Conservation (phyloP, 1,284 basidiomycete genomes). For the Heterobasidion parviporum region DNA sequence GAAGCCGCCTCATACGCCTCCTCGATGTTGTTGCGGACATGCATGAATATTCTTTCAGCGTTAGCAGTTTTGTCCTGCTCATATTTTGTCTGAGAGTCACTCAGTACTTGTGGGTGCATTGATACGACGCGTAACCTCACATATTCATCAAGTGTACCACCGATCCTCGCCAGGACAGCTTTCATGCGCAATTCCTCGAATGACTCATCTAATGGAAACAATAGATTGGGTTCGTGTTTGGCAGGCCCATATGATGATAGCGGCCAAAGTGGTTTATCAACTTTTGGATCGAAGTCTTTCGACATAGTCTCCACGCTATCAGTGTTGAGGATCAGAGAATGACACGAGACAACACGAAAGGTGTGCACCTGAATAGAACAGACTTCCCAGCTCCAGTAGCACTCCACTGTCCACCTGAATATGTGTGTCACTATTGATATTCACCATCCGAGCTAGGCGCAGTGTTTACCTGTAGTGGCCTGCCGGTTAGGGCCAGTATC, state of each 20-base stretch:
- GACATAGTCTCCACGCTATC: conserved; percentile 51
- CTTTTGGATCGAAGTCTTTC: conserved; percentile 46
- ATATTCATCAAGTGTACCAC: conserved; percentile 59
- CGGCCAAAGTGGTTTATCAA: conserved; percentile 77
- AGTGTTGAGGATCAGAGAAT: not conserved
- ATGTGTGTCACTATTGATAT: conserved; percentile 13
- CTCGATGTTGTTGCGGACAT: conserved; percentile 38
- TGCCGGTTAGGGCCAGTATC: conserved; percentile 10
- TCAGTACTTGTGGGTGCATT: conserved; percentile 3
- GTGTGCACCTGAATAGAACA: conserved; percentile 11
- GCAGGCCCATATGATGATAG: conserved; percentile 75
- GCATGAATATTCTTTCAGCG: conserved; percentile 32
- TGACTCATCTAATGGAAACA: conserved; percentile 66
- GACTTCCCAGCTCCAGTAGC: conserved; percentile 14
- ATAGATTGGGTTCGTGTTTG: conserved; percentile 66
- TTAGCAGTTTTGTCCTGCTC: conserved; percentile 38
- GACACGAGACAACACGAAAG: conserved; percentile 3
- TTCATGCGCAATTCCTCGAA: conserved; percentile 76
- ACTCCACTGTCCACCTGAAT: conserved; percentile 36
- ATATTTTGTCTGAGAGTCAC: conserved; percentile 37
- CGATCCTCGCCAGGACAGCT: conserved; percentile 50
- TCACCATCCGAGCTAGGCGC: conserved; percentile 18
- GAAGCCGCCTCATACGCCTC: conserved; percentile 46
- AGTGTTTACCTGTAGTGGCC: conserved; percentile 22
- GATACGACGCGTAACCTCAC: conserved; percentile 34